phyloP scores from a whole-genome alignment of 23 red algal genomes.

The Chondrus crispus region DNA sequence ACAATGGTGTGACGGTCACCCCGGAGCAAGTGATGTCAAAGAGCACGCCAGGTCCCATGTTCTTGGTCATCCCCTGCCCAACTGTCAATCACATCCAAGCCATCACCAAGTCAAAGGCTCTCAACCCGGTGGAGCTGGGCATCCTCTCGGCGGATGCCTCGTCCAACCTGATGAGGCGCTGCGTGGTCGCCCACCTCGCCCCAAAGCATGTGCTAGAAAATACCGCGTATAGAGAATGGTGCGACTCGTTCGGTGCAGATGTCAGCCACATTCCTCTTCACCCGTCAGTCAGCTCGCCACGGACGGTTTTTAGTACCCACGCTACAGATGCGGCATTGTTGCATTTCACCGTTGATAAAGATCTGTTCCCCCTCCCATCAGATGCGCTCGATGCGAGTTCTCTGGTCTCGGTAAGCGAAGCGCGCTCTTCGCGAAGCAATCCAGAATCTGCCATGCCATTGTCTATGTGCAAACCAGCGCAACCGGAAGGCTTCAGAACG shows the following conservation, averaged over 20 bases:
- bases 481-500: not conserved
- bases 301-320: conserved; percentile 28
- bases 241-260: conserved; percentile 28
- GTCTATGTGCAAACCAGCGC: not conserved
- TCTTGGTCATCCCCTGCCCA: conserved; percentile 72
- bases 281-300: not conserved
- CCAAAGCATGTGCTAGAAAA: conserved; percentile 24
- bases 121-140: conserved; percentile 4
- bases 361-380: conserved; percentile 24
- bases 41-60: conserved; percentile 68
- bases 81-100: conserved; percentile 55
- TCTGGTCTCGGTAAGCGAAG: not conserved
- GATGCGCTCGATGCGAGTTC: not conserved
- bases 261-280: conserved; percentile 51
- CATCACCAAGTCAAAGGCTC: not conserved
- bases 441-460: no score
- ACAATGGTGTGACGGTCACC: conserved; percentile 60
- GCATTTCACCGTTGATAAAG: conserved; percentile 48
- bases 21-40: conserved; percentile 78
- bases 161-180: not conserved
- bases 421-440: no score
- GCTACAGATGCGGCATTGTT: conserved; percentile 20
- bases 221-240: conserved; percentile 35
- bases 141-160: not conserved
- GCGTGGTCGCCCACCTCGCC: conserved; percentile 40